These are phyloP conservation scores for Haplosporangium sp. DNA, from an alignment of 371 early-diverging fungal genomes.

Conservation along the genomic window DNA sequence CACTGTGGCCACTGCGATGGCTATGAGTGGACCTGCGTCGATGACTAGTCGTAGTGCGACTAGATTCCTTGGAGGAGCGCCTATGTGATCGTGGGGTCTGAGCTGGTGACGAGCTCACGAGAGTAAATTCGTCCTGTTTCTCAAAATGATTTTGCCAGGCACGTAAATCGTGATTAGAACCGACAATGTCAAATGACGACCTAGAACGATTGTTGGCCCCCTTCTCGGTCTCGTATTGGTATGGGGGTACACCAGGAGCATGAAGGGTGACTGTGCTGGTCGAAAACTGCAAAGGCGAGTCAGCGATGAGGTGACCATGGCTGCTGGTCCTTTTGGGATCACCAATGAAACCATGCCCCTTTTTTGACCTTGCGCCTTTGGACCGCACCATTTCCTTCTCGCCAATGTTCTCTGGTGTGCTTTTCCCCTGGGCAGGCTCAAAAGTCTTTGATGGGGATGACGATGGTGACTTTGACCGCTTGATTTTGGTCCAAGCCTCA, in stretches of 20 bases:
- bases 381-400: neutral
- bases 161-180: too few species aligned
- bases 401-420: neutral
- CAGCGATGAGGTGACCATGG: neutral
- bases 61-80: constrained; percentile 13
- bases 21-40: neutral
- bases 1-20: neutral
- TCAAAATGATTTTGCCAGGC: too few species aligned
- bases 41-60: neutral
- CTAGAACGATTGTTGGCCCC: neutral
- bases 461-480: neutral
- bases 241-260: neutral
- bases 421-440: neutral
- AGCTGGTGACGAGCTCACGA: neutral
- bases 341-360: constrained; percentile 3
- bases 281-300: neutral
- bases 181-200: too few species aligned
- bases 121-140: too few species aligned
- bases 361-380: neutral
- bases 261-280: neutral
- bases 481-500: constrained; percentile 4
- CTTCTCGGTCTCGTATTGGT: neutral
- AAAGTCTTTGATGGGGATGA: neutral
- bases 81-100: neutral
- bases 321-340: constrained; percentile 6